phyloP scores from a whole-genome alignment of 1,284 basidiomycete genomes.

The Ceratobasidium sp. region DNA sequence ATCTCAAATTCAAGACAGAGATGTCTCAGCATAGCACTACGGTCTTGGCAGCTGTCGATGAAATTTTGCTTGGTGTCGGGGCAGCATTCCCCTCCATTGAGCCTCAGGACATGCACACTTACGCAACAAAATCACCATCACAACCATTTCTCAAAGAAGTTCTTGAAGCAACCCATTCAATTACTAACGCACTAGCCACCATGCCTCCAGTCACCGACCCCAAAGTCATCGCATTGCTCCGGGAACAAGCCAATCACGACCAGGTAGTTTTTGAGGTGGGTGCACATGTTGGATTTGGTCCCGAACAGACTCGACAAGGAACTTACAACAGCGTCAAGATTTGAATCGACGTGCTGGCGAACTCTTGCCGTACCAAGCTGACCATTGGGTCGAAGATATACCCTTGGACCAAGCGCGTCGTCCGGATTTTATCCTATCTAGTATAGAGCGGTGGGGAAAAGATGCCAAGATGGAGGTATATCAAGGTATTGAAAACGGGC shows the following conservation, averaged over 20 bases:
- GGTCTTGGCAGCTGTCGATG: slow-evolving; percentile 23
- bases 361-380: slow-evolving; percentile 10
- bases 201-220: slow-evolving; percentile 19
- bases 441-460: slow-evolving; percentile 61
- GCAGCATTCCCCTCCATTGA: slow-evolving; percentile 35
- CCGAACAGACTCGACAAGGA: background rate
- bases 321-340: slow-evolving; percentile 35
- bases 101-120: slow-evolving; percentile 39
- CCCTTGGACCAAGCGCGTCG: slow-evolving; percentile 65
- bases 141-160: slow-evolving; percentile 33
- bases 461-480: slow-evolving; percentile 47
- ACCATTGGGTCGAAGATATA: slow-evolving; percentile 67
- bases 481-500: slow-evolving; percentile 35
- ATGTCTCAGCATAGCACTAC: slow-evolving; percentile 1
- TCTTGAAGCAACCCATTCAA: slow-evolving; percentile 26
- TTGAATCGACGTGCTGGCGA: slow-evolving; percentile 24
- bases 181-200: slow-evolving; percentile 24
- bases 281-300: background rate
- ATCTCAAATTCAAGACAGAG: background rate
- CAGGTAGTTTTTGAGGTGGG: slow-evolving; percentile 38
- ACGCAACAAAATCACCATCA: slow-evolving; percentile 33
- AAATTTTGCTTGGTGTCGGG: slow-evolving; percentile 18
- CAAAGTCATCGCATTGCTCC: slow-evolving; percentile 27
- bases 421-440: slow-evolving; percentile 69
- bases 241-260: slow-evolving; percentile 39